These are phyloP conservation scores for Dothistroma septosporum DNA, from an alignment of 2,329 filamentous ascomycete genomes.

Conservation along the genomic window DNA sequence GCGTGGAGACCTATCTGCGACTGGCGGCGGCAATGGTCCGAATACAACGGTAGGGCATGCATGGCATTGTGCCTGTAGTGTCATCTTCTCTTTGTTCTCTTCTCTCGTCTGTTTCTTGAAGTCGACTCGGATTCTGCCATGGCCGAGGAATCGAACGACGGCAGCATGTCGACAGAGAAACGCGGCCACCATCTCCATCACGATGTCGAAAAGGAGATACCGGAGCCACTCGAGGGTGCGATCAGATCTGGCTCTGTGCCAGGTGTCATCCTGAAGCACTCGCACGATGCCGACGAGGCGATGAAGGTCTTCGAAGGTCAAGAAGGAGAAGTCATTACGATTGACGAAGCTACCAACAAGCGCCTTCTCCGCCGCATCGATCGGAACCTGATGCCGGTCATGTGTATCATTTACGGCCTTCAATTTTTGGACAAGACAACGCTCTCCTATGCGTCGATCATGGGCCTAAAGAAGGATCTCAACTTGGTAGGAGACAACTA, in stretches of 20 bases:
- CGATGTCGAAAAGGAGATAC: constrained; percentile 27
- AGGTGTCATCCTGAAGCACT: constrained; percentile 47
- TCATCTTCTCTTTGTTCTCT: not conserved
- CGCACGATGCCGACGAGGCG: constrained; percentile 58
- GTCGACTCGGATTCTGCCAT: not conserved
- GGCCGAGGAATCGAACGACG: not conserved
- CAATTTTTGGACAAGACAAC: constrained; percentile 60
- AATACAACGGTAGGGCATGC: not conserved
- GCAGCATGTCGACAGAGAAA: not conserved
- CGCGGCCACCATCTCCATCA: constrained; percentile 13
- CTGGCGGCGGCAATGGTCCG: not conserved
- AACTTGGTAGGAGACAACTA: constrained; percentile 49
- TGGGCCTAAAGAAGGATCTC: constrained; percentile 48
- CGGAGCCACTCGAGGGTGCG: constrained; percentile 26
- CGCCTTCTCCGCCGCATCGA: constrained; percentile 60
- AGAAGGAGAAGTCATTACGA: constrained; percentile 49
- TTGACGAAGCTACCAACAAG: constrained; percentile 56
- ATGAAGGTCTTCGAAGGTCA: constrained; percentile 53
- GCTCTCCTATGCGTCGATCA: constrained; percentile 50
- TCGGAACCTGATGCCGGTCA: constrained; percentile 57
- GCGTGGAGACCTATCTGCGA: not conserved
- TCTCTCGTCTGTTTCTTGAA: not conserved
- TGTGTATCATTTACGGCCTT: constrained; percentile 56
- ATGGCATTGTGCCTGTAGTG: not conserved
- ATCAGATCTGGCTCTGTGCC: constrained; percentile 29